Base-by-base conservation (phyloP, 139 green algal species). In the Chlamydomonas incerta region DNA sequence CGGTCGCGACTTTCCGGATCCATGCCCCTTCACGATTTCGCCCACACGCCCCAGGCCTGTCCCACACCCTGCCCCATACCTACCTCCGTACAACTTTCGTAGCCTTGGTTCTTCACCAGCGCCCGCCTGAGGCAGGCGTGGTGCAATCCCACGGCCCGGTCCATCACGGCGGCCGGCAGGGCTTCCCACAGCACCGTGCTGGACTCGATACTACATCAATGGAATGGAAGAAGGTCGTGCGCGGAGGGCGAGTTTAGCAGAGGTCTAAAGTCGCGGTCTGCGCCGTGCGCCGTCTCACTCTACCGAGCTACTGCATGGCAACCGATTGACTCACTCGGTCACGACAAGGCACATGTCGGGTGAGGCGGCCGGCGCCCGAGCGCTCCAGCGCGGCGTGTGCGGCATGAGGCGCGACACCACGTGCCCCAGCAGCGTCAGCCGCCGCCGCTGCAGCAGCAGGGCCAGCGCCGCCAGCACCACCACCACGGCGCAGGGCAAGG, bases 151-250 rank as follows among this genome's bases (percentile, higher is more conserved):
- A 87, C 41, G 23, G 24, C 23, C 9, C 1, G 1, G 29, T 72
- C 82, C 82, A 87, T 87, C 8, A 74, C 52, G 1, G 31, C 58
- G 0, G 75, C 75, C 34, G 70, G 70, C 18, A 87, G 67, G 6
- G 60, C 18, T 52, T 87, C 82, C 82, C 82, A 87, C 70, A 87
- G 62, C 21, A 29, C 11, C 0, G 82, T 87, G 24, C 31, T 65
- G 37, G 35, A 33, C 57, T 87, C 34, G 72, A 79, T 79, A 47
- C 72, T 79, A 26, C 26, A n/a, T n/a, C n/a, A n/a, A n/a, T n/a
- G n/a, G n/a, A n/a, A n/a, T n/a, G n/a, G n/a, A n/a, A n/a, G n/a
- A n/a, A n/a, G n/a, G n/a, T n/a, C n/a, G n/a, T n/a, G n/a, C n/a
- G n/a, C n/a, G n/a, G n/a, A n/a, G n/a, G n/a, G n/a, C n/a, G n/a